phyloP scores from a whole-genome alignment of 2,329 filamentous ascomycete species.

The Albifimbria verrucaria region DNA sequence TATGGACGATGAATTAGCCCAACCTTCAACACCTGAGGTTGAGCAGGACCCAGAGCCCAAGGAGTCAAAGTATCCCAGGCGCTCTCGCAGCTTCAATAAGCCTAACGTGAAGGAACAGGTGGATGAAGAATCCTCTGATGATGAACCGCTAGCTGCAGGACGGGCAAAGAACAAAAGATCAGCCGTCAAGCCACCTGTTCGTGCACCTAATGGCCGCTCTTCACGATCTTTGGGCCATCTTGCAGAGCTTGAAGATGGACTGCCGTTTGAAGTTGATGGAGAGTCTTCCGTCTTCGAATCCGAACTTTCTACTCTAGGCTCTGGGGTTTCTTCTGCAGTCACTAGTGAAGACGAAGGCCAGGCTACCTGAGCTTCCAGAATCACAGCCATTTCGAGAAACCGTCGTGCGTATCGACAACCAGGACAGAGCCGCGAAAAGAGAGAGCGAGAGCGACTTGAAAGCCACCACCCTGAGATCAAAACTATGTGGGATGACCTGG shows the following conservation, averaged over 20 bases:
- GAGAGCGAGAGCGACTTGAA: slow-evolving; percentile 67
- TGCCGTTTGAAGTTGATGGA: too few relatives aligned
- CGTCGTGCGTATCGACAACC: slow-evolving; percentile 32
- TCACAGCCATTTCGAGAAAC: slow-evolving; percentile 10
- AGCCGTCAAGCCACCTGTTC: too few relatives aligned
- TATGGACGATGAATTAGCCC: slow-evolving; percentile 23
- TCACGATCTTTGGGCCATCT: too few relatives aligned
- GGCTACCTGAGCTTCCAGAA: background rate
- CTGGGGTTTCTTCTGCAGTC: slow-evolving; percentile 8
- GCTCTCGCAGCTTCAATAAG: too few relatives aligned
- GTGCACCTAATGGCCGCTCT: too few relatives aligned
- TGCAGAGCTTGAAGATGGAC: too few relatives aligned
- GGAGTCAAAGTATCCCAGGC: too few relatives aligned
- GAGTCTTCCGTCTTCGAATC: too few relatives aligned
- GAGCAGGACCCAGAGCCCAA: too few relatives aligned
- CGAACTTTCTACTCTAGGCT: too few relatives aligned
- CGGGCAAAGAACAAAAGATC: background rate
- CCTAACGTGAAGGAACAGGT: background rate
- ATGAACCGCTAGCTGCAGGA: background rate
- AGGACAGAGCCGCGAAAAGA: slow-evolving; percentile 23
- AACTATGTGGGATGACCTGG: slow-evolving; percentile 81
- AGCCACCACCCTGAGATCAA: slow-evolving; percentile 71
- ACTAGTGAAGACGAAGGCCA: slow-evolving; percentile 9
- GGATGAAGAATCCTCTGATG: background rate
- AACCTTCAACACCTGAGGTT: background rate